Evolutionary conservation across 148 eudicot genomes (phyloP).

Genomic region (Rhododendron vialii): DNA sequence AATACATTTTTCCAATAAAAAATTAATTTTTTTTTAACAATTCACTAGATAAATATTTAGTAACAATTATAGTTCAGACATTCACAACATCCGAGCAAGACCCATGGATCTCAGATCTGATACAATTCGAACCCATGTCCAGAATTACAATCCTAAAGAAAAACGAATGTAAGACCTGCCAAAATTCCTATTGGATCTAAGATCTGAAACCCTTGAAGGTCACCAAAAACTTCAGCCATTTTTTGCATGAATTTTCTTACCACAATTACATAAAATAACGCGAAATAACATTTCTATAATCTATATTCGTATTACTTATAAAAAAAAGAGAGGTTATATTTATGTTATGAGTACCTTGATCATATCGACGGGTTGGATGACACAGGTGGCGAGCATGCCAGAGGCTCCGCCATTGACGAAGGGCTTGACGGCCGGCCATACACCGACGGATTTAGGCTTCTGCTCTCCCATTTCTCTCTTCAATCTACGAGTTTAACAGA

Average conservation of each 20-base stretch:
- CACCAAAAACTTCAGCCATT: not conserved
- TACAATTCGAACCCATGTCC: not conserved
- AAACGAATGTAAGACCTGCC: not conserved
- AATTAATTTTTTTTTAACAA: too few relatives aligned
- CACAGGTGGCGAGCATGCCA: constrained; percentile 94
- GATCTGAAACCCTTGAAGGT: constrained; percentile 6
- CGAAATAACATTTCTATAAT: not conserved
- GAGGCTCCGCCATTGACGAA: constrained; percentile 87
- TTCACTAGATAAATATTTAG: too few relatives aligned
- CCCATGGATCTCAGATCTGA: not conserved
- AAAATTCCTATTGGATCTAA: not conserved
- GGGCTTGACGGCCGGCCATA: constrained; percentile 76
- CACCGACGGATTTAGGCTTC: constrained; percentile 43
- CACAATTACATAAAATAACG: not conserved
- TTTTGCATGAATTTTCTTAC: not conserved
- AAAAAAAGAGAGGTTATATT: too few relatives aligned
- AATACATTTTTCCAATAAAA: too few relatives aligned
- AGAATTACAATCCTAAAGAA: not conserved
- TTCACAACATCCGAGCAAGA: not conserved
- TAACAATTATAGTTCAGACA: not conserved
- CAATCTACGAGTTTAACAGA: not conserved
- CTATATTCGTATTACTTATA: not conserved
- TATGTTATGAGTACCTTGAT: constrained; percentile 44
- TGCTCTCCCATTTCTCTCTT: constrained; percentile 34
- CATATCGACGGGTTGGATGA: constrained; percentile 92